phyloP scores from a whole-genome alignment of 768 basidiomycete species.

The Plicaturopsis crispa region DNA sequence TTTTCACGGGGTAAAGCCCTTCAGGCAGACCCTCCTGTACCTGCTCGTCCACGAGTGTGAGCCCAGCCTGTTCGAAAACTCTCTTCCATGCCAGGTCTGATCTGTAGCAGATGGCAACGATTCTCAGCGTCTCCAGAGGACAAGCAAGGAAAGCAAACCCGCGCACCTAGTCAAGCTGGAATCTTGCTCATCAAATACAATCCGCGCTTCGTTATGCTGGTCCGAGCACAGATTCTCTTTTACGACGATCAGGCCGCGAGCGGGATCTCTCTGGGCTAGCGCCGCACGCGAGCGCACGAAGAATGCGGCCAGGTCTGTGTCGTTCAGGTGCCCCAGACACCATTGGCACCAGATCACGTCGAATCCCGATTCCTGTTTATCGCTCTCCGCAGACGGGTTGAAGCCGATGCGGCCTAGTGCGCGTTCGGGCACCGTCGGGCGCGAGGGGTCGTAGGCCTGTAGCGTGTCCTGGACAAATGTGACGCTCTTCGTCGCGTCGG shows the following conservation, averaged over 20 bases:
- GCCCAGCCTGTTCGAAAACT: conserved; percentile 66
- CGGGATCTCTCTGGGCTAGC: conserved; percentile 41
- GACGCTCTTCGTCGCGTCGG: conserved; percentile 58
- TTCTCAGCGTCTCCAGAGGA: conserved; percentile 1
- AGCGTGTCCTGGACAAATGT: conserved; percentile 75
- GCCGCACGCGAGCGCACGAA: conserved; percentile 56
- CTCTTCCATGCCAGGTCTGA: conserved; percentile 79
- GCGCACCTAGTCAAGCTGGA: conserved; percentile 81
- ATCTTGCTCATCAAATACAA: conserved; percentile 77
- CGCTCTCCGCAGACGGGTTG: conserved; percentile 32
- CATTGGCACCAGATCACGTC: conserved; percentile 97
- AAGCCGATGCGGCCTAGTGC: conserved; percentile 66
- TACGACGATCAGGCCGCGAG: conserved; percentile 63
- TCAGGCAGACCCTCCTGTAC: conserved; percentile 79
- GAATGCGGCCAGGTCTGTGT: conserved; percentile 72
- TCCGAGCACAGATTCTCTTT: conserved; percentile 89
- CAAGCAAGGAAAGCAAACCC: conserved; percentile 1
- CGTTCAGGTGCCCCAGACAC: conserved; percentile 85
- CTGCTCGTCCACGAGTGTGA: conserved; percentile 65
- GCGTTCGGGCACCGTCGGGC: conserved; percentile 25
- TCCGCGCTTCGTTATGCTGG: conserved; percentile 37
- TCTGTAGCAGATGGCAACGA: conserved; percentile 30
- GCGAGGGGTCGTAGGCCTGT: conserved; percentile 72
- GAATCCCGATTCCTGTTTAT: conserved; percentile 54
- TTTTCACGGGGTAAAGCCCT: conserved; percentile 80